Base-by-base conservation (phyloP, 495 filamentous ascomycete genomes). In the Lindgomyces ingoldianus region DNA sequence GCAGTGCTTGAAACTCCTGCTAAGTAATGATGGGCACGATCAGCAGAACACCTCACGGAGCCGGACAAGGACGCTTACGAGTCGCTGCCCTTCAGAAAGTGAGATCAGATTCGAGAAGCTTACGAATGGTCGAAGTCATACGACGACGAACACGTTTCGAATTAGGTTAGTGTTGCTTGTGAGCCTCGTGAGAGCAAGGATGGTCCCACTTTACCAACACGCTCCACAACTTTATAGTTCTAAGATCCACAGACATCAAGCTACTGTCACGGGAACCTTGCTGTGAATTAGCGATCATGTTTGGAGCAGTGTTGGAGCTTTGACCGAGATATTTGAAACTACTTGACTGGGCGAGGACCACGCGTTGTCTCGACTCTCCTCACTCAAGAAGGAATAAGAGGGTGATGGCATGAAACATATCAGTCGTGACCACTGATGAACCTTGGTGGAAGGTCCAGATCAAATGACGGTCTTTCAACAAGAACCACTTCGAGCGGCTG, bases 381-480 rank as follows among this genome's bases (percentile, higher is more conserved):
- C n/a, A n/a, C n/a, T n/a, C n/a, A n/a, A n/a, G n/a, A n/a, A n/a
- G n/a, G n/a, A n/a, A n/a, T n/a, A n/a, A n/a, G n/a, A n/a, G n/a
- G n/a, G n/a, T n/a, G n/a, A n/a, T n/a, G n/a, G n/a, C n/a, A n/a
- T n/a, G n/a, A n/a, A n/a, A 39, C 22, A 24, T 59, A 29, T 25
- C 39, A 53, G 33, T 72, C 73, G 60, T 74, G 71, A 42, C 33
- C 54, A 1, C 71, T 69, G 25, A 68, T 63, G 33, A 74, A 96
- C 45, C 86, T 81, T 45, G 87, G 86, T 3, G 90, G 87, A 71
- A 96, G 74, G 59, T 93, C 90, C 50, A 91, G 78, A 73, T 95
- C 91, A 84, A 88, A 93, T 68, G 85, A 77, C 19, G 94, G 94
- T 70, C 94, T 79, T 79, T 98, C 94, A 1, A 97, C 83, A 48